A percentile compares a stretch with the other conserved stretches of the same genome.
phyloP scores from a whole-genome alignment of 2,329 filamentous ascomycete genomes.

The Monosporascus sp. region DNA sequence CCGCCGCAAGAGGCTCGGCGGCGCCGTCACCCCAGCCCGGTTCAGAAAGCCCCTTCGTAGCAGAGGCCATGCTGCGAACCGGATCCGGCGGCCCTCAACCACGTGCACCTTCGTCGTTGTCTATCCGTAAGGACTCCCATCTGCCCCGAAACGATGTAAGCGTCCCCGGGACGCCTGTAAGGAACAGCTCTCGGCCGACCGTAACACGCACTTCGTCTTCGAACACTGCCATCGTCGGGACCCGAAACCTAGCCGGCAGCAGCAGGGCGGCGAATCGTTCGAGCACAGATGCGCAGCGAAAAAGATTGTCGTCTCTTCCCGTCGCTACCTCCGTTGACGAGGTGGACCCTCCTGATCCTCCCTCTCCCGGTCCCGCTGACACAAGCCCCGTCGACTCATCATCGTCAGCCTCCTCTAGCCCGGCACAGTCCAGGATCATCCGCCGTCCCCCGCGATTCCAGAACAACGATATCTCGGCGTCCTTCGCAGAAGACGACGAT shows the following conservation, averaged over 20 bases:
- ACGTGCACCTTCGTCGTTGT: constrained; percentile 48
- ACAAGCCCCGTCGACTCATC: constrained; percentile 28
- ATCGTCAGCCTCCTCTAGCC: constrained; percentile 36
- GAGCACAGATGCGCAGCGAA: constrained; percentile 28
- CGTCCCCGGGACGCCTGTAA: constrained; percentile 37
- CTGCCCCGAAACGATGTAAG: constrained; percentile 42
- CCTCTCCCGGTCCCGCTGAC: constrained; percentile 38
- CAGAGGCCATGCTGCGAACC: constrained; percentile 46
- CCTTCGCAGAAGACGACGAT: constrained; percentile 45
- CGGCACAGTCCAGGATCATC: constrained; percentile 55
- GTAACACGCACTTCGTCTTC: constrained; percentile 44
- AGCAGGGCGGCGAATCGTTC: constrained; percentile 25
- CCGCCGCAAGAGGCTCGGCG: constrained; percentile 49
- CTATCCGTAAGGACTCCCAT: constrained; percentile 54
- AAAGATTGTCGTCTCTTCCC: constrained; percentile 40
- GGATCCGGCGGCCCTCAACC: constrained; percentile 40
- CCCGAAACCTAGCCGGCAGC: constrained; percentile 31
- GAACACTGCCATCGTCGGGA: constrained; percentile 34
- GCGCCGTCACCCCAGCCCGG: constrained; percentile 53
- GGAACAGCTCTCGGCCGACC: constrained; percentile 38
- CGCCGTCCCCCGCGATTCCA: constrained; percentile 52
- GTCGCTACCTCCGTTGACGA: constrained; percentile 29
- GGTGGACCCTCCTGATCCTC: constrained; percentile 31
- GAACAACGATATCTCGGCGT: constrained; percentile 28
- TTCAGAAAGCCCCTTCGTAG: constrained; percentile 35